Conservation (phyloP, 805 yeast genomes). For the Ogataea trehaloabstinens region DNA sequence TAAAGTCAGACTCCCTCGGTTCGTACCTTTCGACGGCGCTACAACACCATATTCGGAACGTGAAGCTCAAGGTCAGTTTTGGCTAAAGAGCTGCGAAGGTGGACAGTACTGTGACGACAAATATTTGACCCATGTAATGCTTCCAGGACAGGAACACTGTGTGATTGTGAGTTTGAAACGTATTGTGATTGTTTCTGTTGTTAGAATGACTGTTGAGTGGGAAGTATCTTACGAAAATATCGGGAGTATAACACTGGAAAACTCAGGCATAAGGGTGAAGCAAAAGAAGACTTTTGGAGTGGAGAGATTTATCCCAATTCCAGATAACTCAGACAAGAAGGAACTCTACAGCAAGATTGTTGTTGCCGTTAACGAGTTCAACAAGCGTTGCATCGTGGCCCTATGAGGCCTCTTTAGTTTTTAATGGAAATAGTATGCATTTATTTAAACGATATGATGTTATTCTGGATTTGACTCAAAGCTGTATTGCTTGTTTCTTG, state of each 20-base stretch:
- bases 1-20: conserved; percentile 80
- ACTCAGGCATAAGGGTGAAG: conserved; percentile 72
- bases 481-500: conserved; percentile 28
- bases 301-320: conserved; percentile 67
- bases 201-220: conserved; percentile 68
- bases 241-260: conserved; percentile 69
- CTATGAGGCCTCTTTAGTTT: conserved; percentile 10
- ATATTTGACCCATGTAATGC: conserved; percentile 81
- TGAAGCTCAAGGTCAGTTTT: conserved; percentile 91
- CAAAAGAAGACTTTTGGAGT: conserved; percentile 43
- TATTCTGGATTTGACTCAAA: too few species aligned
- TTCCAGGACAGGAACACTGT: conserved; percentile 77
- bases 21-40: conserved; percentile 64
- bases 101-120: conserved; percentile 70
- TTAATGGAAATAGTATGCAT: too few species aligned
- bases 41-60: conserved; percentile 73
- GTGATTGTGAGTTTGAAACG: conserved; percentile 72
- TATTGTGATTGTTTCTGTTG: conserved; percentile 66
- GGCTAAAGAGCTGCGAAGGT: conserved; percentile 83
- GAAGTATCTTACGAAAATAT: conserved; percentile 60
- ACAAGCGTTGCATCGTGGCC: conserved; percentile 43
- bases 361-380: conserved; percentile 78
- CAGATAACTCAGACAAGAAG: conserved; percentile 59
- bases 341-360: conserved; percentile 72
- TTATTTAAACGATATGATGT: too few species aligned